These are phyloP conservation scores for Suillus occidentalis DNA, from an alignment of 768 basidiomycete genomes.

Conservation along the genomic window DNA sequence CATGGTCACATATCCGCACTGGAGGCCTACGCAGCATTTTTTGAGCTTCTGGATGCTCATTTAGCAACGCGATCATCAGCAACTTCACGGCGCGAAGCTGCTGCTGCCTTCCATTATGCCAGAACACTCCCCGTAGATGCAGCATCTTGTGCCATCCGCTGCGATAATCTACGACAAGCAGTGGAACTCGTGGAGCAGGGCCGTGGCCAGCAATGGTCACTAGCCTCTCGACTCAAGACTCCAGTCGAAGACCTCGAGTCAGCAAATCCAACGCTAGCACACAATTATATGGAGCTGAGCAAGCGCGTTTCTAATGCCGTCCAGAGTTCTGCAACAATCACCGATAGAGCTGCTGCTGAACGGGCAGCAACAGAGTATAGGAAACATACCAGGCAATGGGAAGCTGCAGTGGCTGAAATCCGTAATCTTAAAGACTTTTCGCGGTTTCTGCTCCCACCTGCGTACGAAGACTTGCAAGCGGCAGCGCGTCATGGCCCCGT, in stretches of 20 bases:
- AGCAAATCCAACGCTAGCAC: too few relatives aligned
- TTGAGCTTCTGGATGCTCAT: not conserved
- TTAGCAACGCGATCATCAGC: too few relatives aligned
- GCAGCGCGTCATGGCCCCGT: not conserved
- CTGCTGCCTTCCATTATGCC: fast-evolving
- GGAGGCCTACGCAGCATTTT: not conserved
- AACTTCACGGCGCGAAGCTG: not conserved
- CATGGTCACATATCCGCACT: too few relatives aligned
- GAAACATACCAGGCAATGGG: not conserved
- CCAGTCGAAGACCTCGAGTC: not conserved
- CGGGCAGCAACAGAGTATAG: not conserved
- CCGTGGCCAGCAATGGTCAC: not conserved
- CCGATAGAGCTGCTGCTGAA: not conserved
- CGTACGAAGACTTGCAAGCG: not conserved
- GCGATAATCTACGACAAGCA: not conserved
- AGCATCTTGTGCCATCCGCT: not conserved
- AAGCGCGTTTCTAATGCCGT: not conserved
- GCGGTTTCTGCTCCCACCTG: not conserved
- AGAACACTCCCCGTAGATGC: not conserved
- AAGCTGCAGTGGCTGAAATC: not conserved
- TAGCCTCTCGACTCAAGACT: not conserved
- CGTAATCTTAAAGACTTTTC: not conserved
- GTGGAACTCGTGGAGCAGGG: not conserved
- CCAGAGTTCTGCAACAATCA: not conserved
- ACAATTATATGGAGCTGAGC: not conserved